Evolutionary conservation across 352 stramenopile genomes (phyloP).

Genomic region (Pythium dissimile): DNA sequence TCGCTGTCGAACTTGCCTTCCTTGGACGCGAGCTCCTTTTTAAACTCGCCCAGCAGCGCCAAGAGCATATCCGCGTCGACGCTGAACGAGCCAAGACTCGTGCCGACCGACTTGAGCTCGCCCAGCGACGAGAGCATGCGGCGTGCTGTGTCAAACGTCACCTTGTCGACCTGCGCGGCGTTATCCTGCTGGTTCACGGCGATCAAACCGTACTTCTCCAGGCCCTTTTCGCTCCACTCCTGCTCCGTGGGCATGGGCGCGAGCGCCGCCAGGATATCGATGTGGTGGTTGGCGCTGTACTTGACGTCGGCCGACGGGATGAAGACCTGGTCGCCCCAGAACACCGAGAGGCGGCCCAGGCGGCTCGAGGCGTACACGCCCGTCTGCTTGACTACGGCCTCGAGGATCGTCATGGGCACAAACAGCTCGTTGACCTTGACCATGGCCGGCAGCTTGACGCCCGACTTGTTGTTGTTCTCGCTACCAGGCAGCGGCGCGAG

Average conservation of each 20-base stretch:
- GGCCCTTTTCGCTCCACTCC: constrained; percentile 94
- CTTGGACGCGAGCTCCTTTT: constrained; percentile 87
- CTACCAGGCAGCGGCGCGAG: constrained; percentile 94
- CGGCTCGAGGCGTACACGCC: constrained; percentile 95
- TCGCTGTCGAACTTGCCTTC: constrained; percentile 95
- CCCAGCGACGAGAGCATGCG: constrained; percentile 91
- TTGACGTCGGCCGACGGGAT: constrained; percentile 92
- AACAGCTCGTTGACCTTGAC: constrained; percentile 83
- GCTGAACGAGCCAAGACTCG: constrained; percentile 95
- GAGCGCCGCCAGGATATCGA: constrained; percentile 97
- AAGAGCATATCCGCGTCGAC: constrained; percentile 91
- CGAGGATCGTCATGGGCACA: constrained; percentile 96
- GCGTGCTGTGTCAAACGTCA: constrained; percentile 94
- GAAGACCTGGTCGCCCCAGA: constrained; percentile 99
- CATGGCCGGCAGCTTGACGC: constrained; percentile 96
- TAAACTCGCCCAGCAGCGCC: constrained; percentile 93
- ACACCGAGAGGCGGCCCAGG: constrained; percentile 94
- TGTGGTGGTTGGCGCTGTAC: constrained; percentile 94
- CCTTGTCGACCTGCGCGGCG: constrained; percentile 96
- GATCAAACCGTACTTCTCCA: constrained; percentile 99
- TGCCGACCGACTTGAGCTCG: constrained; percentile 94
- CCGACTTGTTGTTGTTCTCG: constrained; percentile 99
- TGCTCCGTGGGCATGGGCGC: constrained; percentile 90
- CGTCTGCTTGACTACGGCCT: constrained; percentile 98
- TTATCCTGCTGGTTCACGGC: constrained; percentile 92